phyloP scores from a whole-genome alignment of 2,329 filamentous ascomycete species.

The Thelonectria discophora region DNA sequence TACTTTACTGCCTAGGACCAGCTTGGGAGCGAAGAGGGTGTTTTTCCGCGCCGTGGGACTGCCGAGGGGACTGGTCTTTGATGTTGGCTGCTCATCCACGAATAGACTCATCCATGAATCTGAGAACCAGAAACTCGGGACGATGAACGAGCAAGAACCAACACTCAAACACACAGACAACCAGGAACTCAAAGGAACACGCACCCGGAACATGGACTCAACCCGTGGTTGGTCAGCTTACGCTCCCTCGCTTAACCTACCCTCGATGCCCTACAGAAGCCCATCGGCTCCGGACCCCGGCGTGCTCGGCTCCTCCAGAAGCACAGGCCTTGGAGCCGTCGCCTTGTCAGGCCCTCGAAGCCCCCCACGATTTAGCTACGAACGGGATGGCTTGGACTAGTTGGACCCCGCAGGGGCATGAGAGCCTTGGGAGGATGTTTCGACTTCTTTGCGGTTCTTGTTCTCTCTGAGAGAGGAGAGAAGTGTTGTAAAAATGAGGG shows the following conservation, averaged over 20 bases:
- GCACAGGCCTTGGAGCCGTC: background rate
- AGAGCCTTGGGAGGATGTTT: background rate
- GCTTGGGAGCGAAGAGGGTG: background rate
- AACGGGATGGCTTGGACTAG: conserved; percentile 1
- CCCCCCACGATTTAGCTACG: conserved; percentile 4
- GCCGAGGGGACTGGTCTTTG: no score
- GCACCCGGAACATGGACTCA: background rate
- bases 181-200: background rate
- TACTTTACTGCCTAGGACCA: background rate
- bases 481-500: background rate
- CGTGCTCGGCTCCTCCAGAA: background rate
- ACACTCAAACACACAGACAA: background rate
- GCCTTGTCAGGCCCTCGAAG: background rate
- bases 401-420: conserved; percentile 5
- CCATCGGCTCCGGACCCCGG: background rate
- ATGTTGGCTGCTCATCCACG: no score
- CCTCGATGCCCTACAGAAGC: background rate
- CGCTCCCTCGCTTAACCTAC: background rate
- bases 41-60: background rate
- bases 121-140: background rate
- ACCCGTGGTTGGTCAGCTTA: background rate
- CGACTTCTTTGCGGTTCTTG: no score
- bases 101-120: background rate
- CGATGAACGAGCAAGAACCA: no score
- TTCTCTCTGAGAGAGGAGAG: no score